These are phyloP conservation scores for Cinnamomum chago DNA, from an alignment of 164 flowering plant genomes.

Conservation along the genomic window DNA sequence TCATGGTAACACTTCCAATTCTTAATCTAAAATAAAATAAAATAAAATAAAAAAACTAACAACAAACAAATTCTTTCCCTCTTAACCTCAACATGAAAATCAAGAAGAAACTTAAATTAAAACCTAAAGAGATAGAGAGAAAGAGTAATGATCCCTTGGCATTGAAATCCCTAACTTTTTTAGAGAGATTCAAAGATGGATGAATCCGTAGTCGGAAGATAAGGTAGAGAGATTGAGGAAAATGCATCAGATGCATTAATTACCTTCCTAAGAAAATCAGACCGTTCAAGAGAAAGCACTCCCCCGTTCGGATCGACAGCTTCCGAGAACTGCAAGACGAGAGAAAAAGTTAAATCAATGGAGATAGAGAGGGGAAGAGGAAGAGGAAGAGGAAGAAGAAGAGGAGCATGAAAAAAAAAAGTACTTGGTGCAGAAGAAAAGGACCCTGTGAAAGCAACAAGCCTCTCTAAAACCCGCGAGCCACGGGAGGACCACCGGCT, in stretches of 20 bases:
- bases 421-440: slow-evolving; percentile 63
- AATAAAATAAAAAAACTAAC: too few species aligned
- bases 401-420: background rate
- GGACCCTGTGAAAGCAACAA: slow-evolving; percentile 71
- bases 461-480: slow-evolving; percentile 81
- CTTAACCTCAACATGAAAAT: background rate
- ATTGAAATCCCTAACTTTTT: background rate
- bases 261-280: slow-evolving; percentile 88
- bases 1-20: too few species aligned
- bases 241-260: background rate
- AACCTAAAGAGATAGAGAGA: too few species aligned
- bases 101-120: background rate
- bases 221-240: background rate
- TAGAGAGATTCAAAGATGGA: background rate
- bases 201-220: too few species aligned
- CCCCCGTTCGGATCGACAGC: slow-evolving; percentile 73
- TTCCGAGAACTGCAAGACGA: slow-evolving; percentile 57
- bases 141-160: too few species aligned
- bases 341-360: slow-evolving; percentile 20
- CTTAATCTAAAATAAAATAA: too few species aligned
- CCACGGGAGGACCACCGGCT: slow-evolving; percentile 53
- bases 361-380: background rate
- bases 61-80: background rate
- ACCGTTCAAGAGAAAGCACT: slow-evolving; percentile 88
- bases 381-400: too few species aligned